Evolutionary conservation across 371 early-diverging fungal species (phyloP).

Genomic region (Entomophthora muscae): DNA sequence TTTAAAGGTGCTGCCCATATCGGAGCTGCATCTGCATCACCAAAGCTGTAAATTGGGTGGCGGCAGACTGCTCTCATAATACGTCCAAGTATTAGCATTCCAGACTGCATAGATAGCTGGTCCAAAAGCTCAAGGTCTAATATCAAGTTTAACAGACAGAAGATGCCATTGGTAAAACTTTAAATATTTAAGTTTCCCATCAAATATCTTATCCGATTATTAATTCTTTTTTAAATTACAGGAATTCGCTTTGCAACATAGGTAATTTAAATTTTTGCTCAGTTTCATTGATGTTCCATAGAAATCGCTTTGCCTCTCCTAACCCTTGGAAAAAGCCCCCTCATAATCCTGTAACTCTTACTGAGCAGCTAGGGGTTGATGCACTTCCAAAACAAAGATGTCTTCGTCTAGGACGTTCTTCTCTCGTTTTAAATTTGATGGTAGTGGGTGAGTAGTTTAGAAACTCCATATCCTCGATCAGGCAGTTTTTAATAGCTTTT

Average conservation of each 20-base stretch:
- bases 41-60: no score
- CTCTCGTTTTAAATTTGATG: constrained; percentile 59
- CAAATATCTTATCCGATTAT: no score
- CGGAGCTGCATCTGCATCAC: no score
- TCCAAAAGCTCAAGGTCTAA: no score
- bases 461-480: background rate
- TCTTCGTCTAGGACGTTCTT: constrained; percentile 32
- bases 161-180: no score
- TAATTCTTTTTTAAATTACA: no score
- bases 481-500: background rate
- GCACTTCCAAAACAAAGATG: constrained; percentile 50
- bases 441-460: constrained; percentile 41
- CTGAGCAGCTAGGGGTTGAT: constrained; percentile 40
- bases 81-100: no score
- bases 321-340: constrained; percentile 60
- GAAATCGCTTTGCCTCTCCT: constrained; percentile 18
- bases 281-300: background rate
- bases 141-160: no score
- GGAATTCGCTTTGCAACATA: constrained; percentile 69
- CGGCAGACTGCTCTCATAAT: no score
- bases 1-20: no score
- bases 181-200: no score
- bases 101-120: no score
- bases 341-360: constrained; percentile 22
- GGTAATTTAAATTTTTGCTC: constrained; percentile 18